Evolutionary conservation across 495 filamentous ascomycete genomes (phyloP).

Genomic region (Xylaria acuta): DNA sequence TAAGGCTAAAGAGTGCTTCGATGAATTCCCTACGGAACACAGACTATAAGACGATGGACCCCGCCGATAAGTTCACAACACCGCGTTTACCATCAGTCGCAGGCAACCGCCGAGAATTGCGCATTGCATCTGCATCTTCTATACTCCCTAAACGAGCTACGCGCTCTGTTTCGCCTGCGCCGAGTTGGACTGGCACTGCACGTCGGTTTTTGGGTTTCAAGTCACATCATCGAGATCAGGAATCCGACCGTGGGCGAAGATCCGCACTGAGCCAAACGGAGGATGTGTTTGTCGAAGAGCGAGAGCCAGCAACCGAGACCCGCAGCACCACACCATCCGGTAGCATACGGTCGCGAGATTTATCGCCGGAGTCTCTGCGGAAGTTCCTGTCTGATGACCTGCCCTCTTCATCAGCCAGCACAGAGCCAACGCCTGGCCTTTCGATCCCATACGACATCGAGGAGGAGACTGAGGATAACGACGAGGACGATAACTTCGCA

Average conservation of each 20-base stretch:
- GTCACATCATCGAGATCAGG: constrained; percentile 24
- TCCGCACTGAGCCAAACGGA: constrained; percentile 10
- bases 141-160: constrained; percentile 54
- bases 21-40: constrained; percentile 54
- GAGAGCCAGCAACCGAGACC: constrained; percentile 32
- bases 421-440: constrained; percentile 28
- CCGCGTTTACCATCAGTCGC: constrained; percentile 64
- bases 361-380: constrained; percentile 56
- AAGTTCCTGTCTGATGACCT: constrained; percentile 51
- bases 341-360: constrained; percentile 50
- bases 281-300: constrained; percentile 26
- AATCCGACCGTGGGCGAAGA: constrained; percentile 36
- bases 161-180: constrained; percentile 55
- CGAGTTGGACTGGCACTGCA: constrained; percentile 50
- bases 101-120: constrained; percentile 51
- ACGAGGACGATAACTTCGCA: constrained; percentile 63
- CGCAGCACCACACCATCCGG: constrained; percentile 44
- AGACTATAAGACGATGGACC: constrained; percentile 76
- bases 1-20: constrained; percentile 57
- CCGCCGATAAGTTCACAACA: constrained; percentile 74
- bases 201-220: constrained; percentile 48
- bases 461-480: constrained; percentile 49
- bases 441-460: constrained; percentile 59
- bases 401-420: constrained; percentile 35
- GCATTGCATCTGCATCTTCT: constrained; percentile 63